These are phyloP conservation scores for Ganoderma lingzhi DNA, from an alignment of 1,284 basidiomycete species.

Conservation along the genomic window DNA sequence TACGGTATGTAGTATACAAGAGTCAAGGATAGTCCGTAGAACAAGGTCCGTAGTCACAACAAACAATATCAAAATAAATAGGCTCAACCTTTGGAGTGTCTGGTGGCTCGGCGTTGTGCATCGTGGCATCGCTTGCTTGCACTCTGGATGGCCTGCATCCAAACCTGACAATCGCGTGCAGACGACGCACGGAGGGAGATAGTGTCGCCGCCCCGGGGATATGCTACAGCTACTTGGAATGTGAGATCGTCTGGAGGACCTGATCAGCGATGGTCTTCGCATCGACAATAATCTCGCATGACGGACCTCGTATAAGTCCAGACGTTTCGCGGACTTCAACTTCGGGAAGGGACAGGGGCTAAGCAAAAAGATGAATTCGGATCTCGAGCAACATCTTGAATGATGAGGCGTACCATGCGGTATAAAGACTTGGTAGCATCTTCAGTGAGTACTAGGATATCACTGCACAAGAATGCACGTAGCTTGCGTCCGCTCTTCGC, in stretches of 20 bases:
- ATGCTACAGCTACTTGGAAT: slow-evolving; percentile 71
- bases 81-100: slow-evolving; percentile 21
- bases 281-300: neutral
- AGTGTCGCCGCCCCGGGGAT: slow-evolving; percentile 79
- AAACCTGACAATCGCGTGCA: slow-evolving; percentile 70
- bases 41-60: neutral
- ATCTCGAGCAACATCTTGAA: neutral
- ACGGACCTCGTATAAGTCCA: slow-evolving; percentile 39
- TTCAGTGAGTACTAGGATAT: slow-evolving; percentile 84
- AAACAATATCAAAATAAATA: neutral
- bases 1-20: neutral
- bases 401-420: slow-evolving; percentile 72
- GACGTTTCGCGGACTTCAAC: slow-evolving; percentile 63
- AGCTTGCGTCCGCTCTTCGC: slow-evolving; percentile 86
- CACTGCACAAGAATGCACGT: slow-evolving; percentile 80
- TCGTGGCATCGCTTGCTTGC: slow-evolving; percentile 49
- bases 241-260: slow-evolving; percentile 63
- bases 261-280: neutral
- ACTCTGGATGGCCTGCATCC: slow-evolving; percentile 61
- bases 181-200: slow-evolving; percentile 70
- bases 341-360: slow-evolving; percentile 79
- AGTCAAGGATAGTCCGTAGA: neutral
- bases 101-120: slow-evolving; percentile 44
- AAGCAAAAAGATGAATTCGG: slow-evolving; percentile 8
- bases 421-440: slow-evolving; percentile 74